Evolutionary conservation across 371 early-diverging fungal species (phyloP).

Genomic region (Rhizomucor miehei): DNA sequence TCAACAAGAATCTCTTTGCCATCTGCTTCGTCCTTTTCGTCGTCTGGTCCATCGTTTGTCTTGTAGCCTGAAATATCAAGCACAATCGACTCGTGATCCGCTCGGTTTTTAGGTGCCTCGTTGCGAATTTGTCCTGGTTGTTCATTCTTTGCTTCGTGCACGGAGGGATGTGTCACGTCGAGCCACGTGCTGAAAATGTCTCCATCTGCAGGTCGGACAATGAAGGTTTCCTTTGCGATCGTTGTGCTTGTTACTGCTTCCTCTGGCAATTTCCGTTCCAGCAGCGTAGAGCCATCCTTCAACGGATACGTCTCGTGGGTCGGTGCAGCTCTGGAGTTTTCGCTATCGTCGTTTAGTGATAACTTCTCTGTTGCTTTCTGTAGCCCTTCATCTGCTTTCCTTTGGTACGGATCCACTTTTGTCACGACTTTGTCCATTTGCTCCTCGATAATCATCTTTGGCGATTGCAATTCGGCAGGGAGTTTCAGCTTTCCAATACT

Average conservation of each 20-base stretch:
- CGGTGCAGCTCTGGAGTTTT: conserved; percentile 9
- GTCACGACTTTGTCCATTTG: conserved; percentile 47
- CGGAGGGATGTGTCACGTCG: conserved; percentile 44
- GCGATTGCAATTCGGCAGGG: conserved; percentile 43
- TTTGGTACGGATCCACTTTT: conserved; percentile 27
- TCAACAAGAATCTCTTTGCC: neutral
- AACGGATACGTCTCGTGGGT: conserved; percentile 33
- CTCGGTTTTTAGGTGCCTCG: conserved; percentile 2
- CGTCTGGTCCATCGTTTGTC: conserved; percentile 29
- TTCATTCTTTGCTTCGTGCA: conserved; percentile 18
- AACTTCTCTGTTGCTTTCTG: conserved; percentile 5
- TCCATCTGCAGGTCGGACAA: conserved; percentile 44
- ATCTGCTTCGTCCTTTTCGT: neutral
- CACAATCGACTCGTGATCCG: conserved; percentile 39
- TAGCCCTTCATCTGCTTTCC: conserved; percentile 1
- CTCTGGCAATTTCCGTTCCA: conserved; percentile 35
- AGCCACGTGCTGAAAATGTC: conserved; percentile 38
- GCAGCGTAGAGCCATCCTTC: conserved; percentile 38
- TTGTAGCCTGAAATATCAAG: conserved; percentile 64
- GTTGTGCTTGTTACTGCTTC: conserved; percentile 49
- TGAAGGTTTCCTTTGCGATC: conserved; percentile 44
- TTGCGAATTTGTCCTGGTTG: conserved; percentile 1
- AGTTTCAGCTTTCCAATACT: conserved; percentile 7
- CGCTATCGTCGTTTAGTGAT: conserved; percentile 4
- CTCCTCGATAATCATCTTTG: conserved; percentile 52